Evolutionary conservation across 345 rosid genomes (phyloP), one percentile per base, ranked within the genome.

Genomic region (Aegle marmelos): DNA sequence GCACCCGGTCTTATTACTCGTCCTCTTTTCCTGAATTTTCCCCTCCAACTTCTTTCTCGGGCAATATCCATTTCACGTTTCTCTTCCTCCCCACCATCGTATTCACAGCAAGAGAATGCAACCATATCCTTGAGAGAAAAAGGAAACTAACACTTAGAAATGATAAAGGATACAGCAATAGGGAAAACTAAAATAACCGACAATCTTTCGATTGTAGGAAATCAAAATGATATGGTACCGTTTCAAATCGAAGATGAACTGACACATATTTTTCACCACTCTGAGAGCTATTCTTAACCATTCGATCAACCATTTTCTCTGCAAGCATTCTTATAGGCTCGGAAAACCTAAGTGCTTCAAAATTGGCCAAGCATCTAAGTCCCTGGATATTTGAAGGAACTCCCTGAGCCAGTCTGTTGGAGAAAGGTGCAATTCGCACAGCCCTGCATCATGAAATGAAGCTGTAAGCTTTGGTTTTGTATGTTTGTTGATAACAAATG

Each of bases 61-160:
- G 98, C 97, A 82, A 83, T 77, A 87, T 94, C 99, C 98, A 96
- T 94, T 82, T 96, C 97, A 54, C 4, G 88, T 77, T 86, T 96
- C 90, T 94, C 99, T 16, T 88, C 93, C 82, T 91, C 92, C 68
- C 97, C 99, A 27, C 97, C 96, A 72, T 91, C 97, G 87, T 92
- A 96, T 85, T 96, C 97, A 28, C 99, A 96, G 89, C 98, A 94
- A 27, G 98, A 96, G 83, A 96, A 96, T 76, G 98, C 99, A 45
- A 96, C 97, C 99, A 96, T 96, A 79, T 94, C 98, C 99, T 96
- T 82, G 22, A 53, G 22, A 73, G 37, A 62, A 24, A 24, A 70
- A 75, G 76, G 73, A 25, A 31, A 75, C 66, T 13, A 28, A 25
- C 59, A 69, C 57, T 80, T 50, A 84, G 78, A 68, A 75, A 37